A percentile compares a stretch with the other conserved stretches of the same genome.
phyloP scores from a whole-genome alignment of 805 yeast genomes.

The Diddensiella santjacobensis region DNA sequence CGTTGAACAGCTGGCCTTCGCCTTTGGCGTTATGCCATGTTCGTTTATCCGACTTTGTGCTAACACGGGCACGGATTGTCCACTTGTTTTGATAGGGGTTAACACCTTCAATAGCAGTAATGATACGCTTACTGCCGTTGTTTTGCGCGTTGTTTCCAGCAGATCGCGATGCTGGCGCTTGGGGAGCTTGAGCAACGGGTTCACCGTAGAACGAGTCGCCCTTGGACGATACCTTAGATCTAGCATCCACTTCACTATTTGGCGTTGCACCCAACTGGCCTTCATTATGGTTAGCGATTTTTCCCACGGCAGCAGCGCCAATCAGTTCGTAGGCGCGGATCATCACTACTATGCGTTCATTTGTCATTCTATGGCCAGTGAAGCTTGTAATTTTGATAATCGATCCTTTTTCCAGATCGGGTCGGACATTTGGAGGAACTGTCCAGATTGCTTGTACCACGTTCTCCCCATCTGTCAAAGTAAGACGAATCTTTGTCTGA shows the following conservation, averaged over 20 bases:
- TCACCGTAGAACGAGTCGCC: too few relatives aligned
- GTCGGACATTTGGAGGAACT: neutral
- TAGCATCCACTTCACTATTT: too few relatives aligned
- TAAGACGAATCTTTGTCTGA: slow-evolving; percentile 5
- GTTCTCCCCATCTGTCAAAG: slow-evolving; percentile 11
- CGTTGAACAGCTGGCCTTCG: slow-evolving; percentile 84
- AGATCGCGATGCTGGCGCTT: too few relatives aligned
- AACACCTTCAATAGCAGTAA: slow-evolving; percentile 76
- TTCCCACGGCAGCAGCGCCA: neutral
- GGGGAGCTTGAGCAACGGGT: too few relatives aligned
- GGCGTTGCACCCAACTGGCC: too few relatives aligned
- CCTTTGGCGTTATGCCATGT: slow-evolving; percentile 86
- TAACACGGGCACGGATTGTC: slow-evolving; percentile 91
- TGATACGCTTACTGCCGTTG: slow-evolving; percentile 37
- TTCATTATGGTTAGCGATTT: too few relatives aligned
- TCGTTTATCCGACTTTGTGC: slow-evolving; percentile 80
- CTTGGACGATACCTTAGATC: too few relatives aligned
- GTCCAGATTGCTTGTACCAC: slow-evolving; percentile 6
- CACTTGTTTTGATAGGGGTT: slow-evolving; percentile 89
- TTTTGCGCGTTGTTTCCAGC: too few relatives aligned
- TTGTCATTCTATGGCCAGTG: neutral
- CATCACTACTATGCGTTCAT: neutral
- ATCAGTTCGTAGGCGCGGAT: neutral
- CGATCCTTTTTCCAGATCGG: neutral
- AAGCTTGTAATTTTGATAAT: slow-evolving; percentile 6